phyloP scores from a whole-genome alignment of 2,329 filamentous ascomycete species.

The Colletotrichum sp. region DNA sequence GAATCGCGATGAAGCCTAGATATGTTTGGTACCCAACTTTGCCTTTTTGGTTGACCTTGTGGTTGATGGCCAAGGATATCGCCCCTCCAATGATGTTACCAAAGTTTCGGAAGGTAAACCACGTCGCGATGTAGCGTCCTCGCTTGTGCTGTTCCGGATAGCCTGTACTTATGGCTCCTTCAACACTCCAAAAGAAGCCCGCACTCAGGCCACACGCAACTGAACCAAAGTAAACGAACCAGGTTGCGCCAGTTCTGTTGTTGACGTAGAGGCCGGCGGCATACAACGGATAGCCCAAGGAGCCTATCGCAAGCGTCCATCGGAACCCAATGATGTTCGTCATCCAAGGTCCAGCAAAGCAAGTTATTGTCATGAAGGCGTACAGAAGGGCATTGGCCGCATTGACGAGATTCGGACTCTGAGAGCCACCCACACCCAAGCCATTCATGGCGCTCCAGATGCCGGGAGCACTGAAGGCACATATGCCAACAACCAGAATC shows the following conservation, averaged over 20 bases:
- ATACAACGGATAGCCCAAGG: conserved; percentile 67
- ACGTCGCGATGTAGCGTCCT: conserved; percentile 60
- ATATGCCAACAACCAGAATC: conserved; percentile 41
- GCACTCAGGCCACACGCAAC: conserved; percentile 57
- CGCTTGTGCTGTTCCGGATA: conserved; percentile 69
- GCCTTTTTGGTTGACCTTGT: conserved; percentile 37
- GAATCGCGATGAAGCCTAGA: conserved; percentile 51
- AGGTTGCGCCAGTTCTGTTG: conserved; percentile 57
- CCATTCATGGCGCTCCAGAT: conserved; percentile 50
- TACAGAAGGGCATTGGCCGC: conserved; percentile 52
- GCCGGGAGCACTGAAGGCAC: conserved; percentile 44
- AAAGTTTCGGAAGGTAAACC: conserved; percentile 44
- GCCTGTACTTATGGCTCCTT: conserved; percentile 68
- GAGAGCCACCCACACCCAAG: conserved; percentile 40
- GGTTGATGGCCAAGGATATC: conserved; percentile 54
- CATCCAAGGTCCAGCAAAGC: conserved; percentile 41
- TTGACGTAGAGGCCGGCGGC: conserved; percentile 62
- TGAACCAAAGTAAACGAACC: conserved; percentile 44
- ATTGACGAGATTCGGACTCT: conserved; percentile 45
- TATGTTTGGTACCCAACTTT: conserved; percentile 44
- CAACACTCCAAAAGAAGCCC: conserved; percentile 72
- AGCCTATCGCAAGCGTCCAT: conserved; percentile 44
- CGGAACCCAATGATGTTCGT: conserved; percentile 41
- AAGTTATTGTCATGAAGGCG: conserved; percentile 48
- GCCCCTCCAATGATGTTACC: conserved; percentile 54